These are phyloP conservation scores for Aspergillus quadricinctus DNA, from an alignment of 2,329 filamentous ascomycete genomes.

Conservation along the genomic window DNA sequence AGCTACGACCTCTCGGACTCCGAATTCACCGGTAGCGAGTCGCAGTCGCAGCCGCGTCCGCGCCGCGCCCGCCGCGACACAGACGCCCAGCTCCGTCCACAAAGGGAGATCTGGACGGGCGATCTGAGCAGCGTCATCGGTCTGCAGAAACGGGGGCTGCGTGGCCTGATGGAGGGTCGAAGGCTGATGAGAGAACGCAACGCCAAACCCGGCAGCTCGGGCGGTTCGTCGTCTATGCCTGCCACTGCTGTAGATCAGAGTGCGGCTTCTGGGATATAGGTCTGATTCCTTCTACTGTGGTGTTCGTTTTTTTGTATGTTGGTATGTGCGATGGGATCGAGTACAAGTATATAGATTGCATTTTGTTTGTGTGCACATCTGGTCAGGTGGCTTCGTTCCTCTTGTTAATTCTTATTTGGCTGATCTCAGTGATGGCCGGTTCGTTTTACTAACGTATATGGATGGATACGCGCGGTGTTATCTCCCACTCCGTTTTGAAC, in stretches of 20 bases:
- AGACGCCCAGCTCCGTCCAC: conserved; percentile 26
- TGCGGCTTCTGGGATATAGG: background rate
- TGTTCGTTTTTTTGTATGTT: background rate
- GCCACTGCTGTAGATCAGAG: background rate
- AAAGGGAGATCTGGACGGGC: conserved; percentile 68
- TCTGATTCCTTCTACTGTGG: background rate
- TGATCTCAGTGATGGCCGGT: background rate
- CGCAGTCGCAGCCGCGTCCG: conserved; percentile 35
- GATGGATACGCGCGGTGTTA: background rate
- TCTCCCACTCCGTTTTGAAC: background rate
- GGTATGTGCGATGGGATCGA: background rate
- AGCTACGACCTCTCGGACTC: conserved; percentile 38
- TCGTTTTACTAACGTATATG: background rate
- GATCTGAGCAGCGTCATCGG: conserved; percentile 83
- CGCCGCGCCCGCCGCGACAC: conserved; percentile 37
- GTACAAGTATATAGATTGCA: background rate
- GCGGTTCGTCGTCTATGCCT: conserved; percentile 4
- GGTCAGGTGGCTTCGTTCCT: background rate
- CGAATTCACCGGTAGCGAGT: conserved; percentile 24
- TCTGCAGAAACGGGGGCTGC: conserved; percentile 84
- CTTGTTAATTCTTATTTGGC: background rate
- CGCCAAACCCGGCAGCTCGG: conserved; percentile 26
- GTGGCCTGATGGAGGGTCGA: conserved; percentile 91
- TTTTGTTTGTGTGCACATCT: background rate
- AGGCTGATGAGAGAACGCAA: conserved; percentile 76